Conservation (phyloP, 192 early-diverging fungal genomes). For the Linnemannia zychae region DNA sequence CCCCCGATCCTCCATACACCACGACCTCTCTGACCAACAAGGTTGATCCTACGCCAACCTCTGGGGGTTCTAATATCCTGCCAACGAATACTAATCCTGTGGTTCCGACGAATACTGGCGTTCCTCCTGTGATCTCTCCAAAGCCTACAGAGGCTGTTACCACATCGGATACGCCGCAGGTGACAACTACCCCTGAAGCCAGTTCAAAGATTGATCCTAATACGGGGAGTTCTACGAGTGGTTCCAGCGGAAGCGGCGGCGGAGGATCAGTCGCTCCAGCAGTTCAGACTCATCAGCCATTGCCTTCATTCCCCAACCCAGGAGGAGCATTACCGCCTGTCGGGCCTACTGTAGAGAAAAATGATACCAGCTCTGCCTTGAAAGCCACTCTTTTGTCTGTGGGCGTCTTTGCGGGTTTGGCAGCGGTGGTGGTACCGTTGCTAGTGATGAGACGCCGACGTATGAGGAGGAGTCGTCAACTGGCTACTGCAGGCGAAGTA, state of each 20-base stretch:
- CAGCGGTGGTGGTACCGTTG: slow-evolving; percentile 15
- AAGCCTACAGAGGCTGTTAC: neutral
- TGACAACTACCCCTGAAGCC: neutral
- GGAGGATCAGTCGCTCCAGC: neutral
- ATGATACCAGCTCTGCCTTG: neutral
- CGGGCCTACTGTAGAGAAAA: neutral
- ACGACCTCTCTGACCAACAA: neutral
- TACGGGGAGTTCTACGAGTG: neutral
- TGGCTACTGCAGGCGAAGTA: neutral
- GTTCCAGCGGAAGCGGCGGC: neutral
- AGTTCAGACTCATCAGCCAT: neutral
- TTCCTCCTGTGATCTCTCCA: no score
- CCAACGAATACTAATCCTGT: neutral
- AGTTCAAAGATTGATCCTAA: neutral
- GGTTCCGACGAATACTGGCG: neutral
- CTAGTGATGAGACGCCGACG: slow-evolving; percentile 31
- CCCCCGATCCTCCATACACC: no score
- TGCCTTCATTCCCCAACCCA: neutral
- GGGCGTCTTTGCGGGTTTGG: slow-evolving; percentile 15
- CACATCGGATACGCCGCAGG: neutral
- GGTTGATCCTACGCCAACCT: neutral
- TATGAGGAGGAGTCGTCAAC: neutral
- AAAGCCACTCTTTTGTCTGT: slow-evolving; percentile 11
- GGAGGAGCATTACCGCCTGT: neutral
- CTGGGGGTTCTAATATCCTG: neutral